Percentiles rank a stretch among this genome's conserved stretches.
These are phyloP conservation scores for Purshia tridentata DNA, from an alignment of 306 rosid species.

Conservation along the genomic window DNA sequence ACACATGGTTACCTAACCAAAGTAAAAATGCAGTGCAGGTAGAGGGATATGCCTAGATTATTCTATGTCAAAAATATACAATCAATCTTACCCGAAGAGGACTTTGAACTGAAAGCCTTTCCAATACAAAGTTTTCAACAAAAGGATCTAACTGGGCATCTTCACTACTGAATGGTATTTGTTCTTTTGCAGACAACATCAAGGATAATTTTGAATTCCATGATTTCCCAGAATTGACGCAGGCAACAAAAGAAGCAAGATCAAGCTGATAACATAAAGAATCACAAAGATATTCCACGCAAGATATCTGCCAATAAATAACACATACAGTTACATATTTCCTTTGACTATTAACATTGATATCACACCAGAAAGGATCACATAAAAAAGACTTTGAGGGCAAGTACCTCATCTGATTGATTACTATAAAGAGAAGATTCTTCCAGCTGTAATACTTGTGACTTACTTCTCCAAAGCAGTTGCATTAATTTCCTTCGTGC, in stretches of 20 bases:
- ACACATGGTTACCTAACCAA: not conserved
- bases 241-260: slow-evolving; percentile 88
- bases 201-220: slow-evolving; percentile 79
- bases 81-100: slow-evolving; percentile 78
- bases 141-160: slow-evolving; percentile 63
- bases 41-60: too few relatives aligned
- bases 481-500: slow-evolving; percentile 85
- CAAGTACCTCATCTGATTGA: slow-evolving; percentile 83
- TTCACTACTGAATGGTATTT: slow-evolving; percentile 44
- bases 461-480: slow-evolving; percentile 86
- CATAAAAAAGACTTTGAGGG: slow-evolving; percentile 17
- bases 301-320: slow-evolving; percentile 67
- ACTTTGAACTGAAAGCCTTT: slow-evolving; percentile 93
- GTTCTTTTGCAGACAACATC: slow-evolving; percentile 63
- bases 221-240: slow-evolving; percentile 83
- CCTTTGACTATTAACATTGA: slow-evolving; percentile 25
- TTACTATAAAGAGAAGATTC: slow-evolving; percentile 77
- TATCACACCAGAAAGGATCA: slow-evolving; percentile 33
- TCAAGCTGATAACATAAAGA: slow-evolving; percentile 87
- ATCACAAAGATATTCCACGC: slow-evolving; percentile 90
- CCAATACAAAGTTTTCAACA: slow-evolving; percentile 92
- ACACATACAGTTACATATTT: slow-evolving; percentile 26
- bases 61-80: too few relatives aligned
- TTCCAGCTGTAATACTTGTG: slow-evolving; percentile 73
- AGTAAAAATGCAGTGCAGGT: too few relatives aligned